Evolutionary conservation across 768 basidiomycete genomes (phyloP), one percentile per base, ranked within the genome.

Genomic region (Zangia roseola): DNA sequence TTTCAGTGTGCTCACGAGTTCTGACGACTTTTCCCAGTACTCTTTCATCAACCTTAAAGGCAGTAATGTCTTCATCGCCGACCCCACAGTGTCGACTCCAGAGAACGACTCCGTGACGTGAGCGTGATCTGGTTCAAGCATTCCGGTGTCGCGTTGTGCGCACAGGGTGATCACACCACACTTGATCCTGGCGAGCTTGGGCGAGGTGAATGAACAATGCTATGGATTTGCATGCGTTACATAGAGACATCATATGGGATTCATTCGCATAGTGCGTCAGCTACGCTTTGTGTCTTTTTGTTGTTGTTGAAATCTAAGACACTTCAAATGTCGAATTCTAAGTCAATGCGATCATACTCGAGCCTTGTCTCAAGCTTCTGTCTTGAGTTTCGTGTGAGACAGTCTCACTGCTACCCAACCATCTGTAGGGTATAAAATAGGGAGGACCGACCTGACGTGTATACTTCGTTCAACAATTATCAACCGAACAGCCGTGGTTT

Each of bases 11-110:
- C 5, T 45, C n/a, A 21, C 10, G 17, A 16, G 33, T 41, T n/a
- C 34, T 58, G 36, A 60, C 40, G 19, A 5, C 25, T 9, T 20
- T 46, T 37, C 19, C 8, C 43, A 79, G 76, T 81, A 79, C 55
- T 81, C 79, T 10, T 81, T 81, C 69, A 59, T 81, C 49, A 81
- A 81, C 52, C 59, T 73, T 60, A 76, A 73, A 43, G 80, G 80
- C 45, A 55, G 65, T 50, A 80, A 78, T 53, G 54, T 71, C 50
- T 81, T 81, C 60, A 72, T 78, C 26, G 43, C 52, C 5, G 67
- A 69, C 42, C 56, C 63, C 1, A 38, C 38, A 16, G 30, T 36
- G 5, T 2, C 23, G 16, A 23, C 25, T 28, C 40, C 47, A 1
- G 48, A 59, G n/a, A n/a, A n/a, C 7, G 35, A 36, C 8, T 39